Evolutionary conservation across 768 basidiomycete species (phyloP).

Genomic region (Tricholoma sp.): DNA sequence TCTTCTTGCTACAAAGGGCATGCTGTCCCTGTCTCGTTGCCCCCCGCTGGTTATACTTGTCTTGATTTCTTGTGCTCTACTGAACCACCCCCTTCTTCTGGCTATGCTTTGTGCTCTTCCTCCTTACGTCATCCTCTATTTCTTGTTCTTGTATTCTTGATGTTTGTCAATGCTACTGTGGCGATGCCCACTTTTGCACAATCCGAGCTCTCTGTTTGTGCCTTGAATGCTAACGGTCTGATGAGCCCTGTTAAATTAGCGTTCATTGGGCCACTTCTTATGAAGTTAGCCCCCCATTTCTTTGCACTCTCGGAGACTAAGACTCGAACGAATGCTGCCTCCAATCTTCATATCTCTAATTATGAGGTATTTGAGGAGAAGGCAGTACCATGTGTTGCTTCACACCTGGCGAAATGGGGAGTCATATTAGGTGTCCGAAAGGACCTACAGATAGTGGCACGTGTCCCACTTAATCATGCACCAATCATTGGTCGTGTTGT

Average conservation of each 20-base stretch:
- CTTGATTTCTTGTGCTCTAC: neutral
- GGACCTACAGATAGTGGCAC: conserved; percentile 3
- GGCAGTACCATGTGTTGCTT: neutral
- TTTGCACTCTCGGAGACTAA: conserved; percentile 6
- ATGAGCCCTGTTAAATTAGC: conserved; percentile 4
- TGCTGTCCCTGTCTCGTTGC: neutral
- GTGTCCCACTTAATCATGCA: neutral
- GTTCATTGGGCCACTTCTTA: neutral
- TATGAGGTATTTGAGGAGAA: conserved; percentile 7
- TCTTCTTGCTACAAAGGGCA: neutral
- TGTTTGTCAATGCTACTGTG: neutral
- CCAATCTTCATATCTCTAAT: neutral
- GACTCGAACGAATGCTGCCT: conserved; percentile 1
- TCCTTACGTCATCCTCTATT: neutral
- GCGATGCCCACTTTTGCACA: neutral
- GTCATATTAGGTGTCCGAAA: conserved; percentile 6
- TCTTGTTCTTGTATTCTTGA: neutral
- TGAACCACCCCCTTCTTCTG: neutral
- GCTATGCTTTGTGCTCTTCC: neutral
- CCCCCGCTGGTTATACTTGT: neutral
- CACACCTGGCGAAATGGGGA: conserved; percentile 4
- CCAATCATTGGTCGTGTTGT: conserved; percentile 7
- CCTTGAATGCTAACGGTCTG: conserved; percentile 6
- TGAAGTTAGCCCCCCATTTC: conserved; percentile 1
- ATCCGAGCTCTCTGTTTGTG: neutral